A percentile compares a stretch with the other conserved stretches of the same genome.
These are phyloP conservation scores for Boletus reticuloceps DNA, from an alignment of 768 basidiomycete genomes.

Conservation along the genomic window DNA sequence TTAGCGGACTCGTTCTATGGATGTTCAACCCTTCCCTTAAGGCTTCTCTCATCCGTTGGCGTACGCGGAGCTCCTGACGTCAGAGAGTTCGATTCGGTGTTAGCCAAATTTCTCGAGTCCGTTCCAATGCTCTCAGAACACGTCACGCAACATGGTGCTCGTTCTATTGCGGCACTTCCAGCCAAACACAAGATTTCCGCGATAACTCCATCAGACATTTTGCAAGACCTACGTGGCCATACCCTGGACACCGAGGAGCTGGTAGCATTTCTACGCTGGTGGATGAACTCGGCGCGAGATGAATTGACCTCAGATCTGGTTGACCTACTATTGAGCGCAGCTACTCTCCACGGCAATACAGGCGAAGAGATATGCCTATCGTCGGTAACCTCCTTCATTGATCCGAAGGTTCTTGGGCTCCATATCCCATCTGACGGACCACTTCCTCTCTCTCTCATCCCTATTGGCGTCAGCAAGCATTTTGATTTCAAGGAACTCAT, in stretches of 20 bases:
- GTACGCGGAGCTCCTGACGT: constrained; percentile 62
- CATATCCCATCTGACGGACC: constrained; percentile 74
- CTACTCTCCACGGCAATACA: constrained; percentile 52
- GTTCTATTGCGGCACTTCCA: constrained; percentile 59
- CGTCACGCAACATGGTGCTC: constrained; percentile 47
- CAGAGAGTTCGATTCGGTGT: constrained; percentile 65
- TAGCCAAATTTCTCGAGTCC: constrained; percentile 69
- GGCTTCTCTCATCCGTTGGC: constrained; percentile 74
- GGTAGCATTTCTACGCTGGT: constrained; percentile 69
- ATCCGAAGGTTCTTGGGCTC: constrained; percentile 48
- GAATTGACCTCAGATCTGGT: constrained; percentile 35
- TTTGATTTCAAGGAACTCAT: constrained; percentile 50
- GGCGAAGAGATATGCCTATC: constrained; percentile 59
- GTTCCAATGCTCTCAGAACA: constrained; percentile 68
- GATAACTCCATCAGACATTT: constrained; percentile 75
- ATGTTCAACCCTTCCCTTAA: constrained; percentile 55
- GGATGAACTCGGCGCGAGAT: constrained; percentile 39
- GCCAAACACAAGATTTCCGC: constrained; percentile 60
- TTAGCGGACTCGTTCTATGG: constrained; percentile 78
- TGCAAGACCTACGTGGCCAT: constrained; percentile 64
- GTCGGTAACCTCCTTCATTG: constrained; percentile 64
- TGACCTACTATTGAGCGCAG: constrained; percentile 69
- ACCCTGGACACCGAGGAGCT: constrained; percentile 71
- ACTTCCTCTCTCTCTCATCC: constrained; percentile 59
- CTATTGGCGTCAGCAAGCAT: constrained; percentile 47